These are phyloP conservation scores for Aspergillus fumigatus DNA, from an alignment of 2,329 filamentous ascomycete genomes.

Conservation along the genomic window DNA sequence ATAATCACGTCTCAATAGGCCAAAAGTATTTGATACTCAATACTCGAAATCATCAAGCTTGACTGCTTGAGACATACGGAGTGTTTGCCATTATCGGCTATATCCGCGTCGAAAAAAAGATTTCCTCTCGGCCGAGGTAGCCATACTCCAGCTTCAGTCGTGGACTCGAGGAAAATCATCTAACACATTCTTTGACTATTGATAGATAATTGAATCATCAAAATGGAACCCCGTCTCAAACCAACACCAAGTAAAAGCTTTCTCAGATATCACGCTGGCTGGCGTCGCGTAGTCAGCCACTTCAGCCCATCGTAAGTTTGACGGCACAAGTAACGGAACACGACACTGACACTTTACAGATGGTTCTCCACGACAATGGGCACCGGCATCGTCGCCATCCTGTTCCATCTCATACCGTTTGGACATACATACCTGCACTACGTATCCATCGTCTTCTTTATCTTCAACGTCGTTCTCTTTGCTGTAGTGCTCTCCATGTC, in stretches of 20 bases:
- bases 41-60: background rate
- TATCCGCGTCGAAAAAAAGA: background rate
- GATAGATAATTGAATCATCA: background rate
- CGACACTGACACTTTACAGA: constrained; percentile 21
- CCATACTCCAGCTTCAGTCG: background rate
- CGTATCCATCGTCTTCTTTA: constrained; percentile 58
- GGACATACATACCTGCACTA: constrained; percentile 55
- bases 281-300: constrained; percentile 46
- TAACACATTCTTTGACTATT: background rate
- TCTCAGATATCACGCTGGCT: constrained; percentile 19
- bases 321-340: background rate
- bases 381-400: constrained; percentile 62
- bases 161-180: background rate
- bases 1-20: background rate
- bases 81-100: background rate
- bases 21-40: background rate
- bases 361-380: constrained; percentile 64
- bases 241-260: background rate
- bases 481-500: constrained; percentile 51
- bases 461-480: constrained; percentile 58
- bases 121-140: constrained; percentile 4
- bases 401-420: constrained; percentile 60
- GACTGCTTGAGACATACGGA: background rate
- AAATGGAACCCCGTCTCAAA: background rate
- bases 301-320: constrained; percentile 51